Conservation (phyloP, 2,329 filamentous ascomycete genomes). For the Aureobasidium sp. region DNA sequence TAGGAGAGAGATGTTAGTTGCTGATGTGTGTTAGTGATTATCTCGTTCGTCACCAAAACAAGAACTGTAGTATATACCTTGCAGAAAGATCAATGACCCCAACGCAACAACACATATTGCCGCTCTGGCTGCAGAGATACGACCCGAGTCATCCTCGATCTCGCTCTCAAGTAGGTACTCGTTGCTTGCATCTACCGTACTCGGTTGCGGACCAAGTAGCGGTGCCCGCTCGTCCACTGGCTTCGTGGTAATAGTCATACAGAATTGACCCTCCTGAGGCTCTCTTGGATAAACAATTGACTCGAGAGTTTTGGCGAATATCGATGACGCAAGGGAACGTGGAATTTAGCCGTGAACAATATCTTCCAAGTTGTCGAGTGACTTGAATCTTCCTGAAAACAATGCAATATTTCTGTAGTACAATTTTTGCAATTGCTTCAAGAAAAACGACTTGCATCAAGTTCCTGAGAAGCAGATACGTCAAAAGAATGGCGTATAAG, state of each 20-base stretch:
- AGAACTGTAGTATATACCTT: conserved; percentile 17
- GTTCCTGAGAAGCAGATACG: not conserved
- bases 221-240: conserved; percentile 20
- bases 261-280: not conserved
- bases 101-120: conserved; percentile 20
- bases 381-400: not conserved
- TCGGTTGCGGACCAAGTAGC: conserved; percentile 20
- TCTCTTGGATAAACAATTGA: not conserved
- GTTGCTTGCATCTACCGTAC: conserved; percentile 20
- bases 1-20: conserved; percentile 70
- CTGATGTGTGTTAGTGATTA: conserved; percentile 24
- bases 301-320: not conserved
- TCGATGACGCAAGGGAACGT: conserved; percentile 11
- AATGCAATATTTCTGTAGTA: not conserved
- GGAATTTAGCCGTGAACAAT: not conserved
- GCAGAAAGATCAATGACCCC: conserved; percentile 30
- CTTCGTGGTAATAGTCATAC: not conserved
- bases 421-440: not conserved
- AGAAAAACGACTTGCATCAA: not conserved
- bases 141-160: conserved; percentile 7
- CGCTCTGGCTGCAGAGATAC: conserved; percentile 12
- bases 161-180: conserved; percentile 14
- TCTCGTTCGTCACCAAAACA: no score
- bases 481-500: not conserved
- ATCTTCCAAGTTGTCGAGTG: not conserved